Percentiles rank a stretch among this genome's conserved stretches.
Evolutionary conservation across 1,284 basidiomycete genomes (phyloP).

Genomic region (Ceratobasidium sp.): DNA sequence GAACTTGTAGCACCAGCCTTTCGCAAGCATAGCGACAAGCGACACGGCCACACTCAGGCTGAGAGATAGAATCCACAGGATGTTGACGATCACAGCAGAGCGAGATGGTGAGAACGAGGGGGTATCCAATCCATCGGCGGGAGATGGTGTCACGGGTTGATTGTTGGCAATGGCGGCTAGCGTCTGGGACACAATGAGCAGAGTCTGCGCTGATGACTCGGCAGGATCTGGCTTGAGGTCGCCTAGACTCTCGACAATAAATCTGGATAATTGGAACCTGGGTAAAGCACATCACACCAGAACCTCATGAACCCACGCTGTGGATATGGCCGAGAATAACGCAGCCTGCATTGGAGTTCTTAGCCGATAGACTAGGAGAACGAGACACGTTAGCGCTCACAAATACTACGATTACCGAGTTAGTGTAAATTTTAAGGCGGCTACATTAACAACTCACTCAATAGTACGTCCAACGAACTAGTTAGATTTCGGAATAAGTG

Average conservation of each 20-base stretch:
- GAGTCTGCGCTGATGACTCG: not conserved
- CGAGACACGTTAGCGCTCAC: not conserved
- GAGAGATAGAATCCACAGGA: conserved; percentile 10
- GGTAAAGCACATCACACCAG: not conserved
- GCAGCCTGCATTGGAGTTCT: conserved; percentile 1
- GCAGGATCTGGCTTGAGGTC: conserved; percentile 11
- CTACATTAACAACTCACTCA: not conserved
- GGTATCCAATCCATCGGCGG: not conserved
- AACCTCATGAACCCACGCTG: not conserved
- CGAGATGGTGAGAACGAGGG: not conserved
- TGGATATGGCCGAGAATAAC: conserved; percentile 17
- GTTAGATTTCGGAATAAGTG: not conserved
- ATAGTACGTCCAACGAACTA: not conserved
- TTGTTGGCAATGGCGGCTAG: not conserved
- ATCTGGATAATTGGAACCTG: not conserved
- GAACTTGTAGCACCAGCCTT: conserved; percentile 6
- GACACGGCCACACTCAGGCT: conserved; percentile 3
- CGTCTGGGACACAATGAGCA: not conserved
- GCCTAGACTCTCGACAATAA: not conserved
- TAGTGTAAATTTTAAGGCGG: too few species aligned
- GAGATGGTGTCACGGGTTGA: not conserved
- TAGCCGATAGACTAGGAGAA: too few species aligned
- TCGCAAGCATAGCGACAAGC: not conserved
- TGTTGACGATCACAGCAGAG: conserved; percentile 2
- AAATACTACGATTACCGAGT: not conserved